phyloP scores from a whole-genome alignment of 2,329 filamentous ascomycete genomes.

The Epichloe scottii region DNA sequence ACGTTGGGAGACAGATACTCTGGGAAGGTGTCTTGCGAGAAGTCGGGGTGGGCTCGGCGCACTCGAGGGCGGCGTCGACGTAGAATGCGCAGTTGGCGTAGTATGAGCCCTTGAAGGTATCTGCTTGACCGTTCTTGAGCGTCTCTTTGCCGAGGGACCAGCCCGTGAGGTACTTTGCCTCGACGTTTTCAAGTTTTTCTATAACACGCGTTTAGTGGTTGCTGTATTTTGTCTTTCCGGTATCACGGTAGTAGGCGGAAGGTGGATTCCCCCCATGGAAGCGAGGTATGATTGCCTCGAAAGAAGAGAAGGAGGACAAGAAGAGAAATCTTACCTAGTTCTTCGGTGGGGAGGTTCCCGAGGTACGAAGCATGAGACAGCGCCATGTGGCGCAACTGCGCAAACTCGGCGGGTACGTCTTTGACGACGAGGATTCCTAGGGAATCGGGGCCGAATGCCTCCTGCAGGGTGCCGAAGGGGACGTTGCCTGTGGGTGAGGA shows the following conservation, averaged over 20 bases:
- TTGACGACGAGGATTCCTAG: constrained; percentile 90
- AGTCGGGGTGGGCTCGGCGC: constrained; percentile 47
- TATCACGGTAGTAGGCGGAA: no score
- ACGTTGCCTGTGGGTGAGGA: constrained; percentile 41
- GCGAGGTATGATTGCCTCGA: not conserved
- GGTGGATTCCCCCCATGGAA: not conserved
- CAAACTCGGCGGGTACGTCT: constrained; percentile 63
- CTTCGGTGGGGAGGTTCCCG: constrained; percentile 59
- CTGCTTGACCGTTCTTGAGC: constrained; percentile 63
- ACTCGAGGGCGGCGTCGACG: constrained; percentile 48
- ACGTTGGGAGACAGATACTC: constrained; percentile 86
- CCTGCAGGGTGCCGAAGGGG: constrained; percentile 53
- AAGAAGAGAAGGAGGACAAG: not conserved
- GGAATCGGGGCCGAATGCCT: constrained; percentile 82
- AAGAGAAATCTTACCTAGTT: constrained; percentile 46
- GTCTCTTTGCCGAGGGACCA: constrained; percentile 79
- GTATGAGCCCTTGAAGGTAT: constrained; percentile 72
- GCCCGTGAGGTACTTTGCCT: constrained; percentile 54
- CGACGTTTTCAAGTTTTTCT: constrained; percentile 46
- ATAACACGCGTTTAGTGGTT: not conserved
- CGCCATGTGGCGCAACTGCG: constrained; percentile 56
- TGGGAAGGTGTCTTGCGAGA: constrained; percentile 53
- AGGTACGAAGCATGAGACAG: constrained; percentile 84
- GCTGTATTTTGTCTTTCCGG: no score
- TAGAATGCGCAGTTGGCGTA: constrained; percentile 78